phyloP scores from a whole-genome alignment of 768 basidiomycete genomes.

The Rhizopogon salebrosus region DNA sequence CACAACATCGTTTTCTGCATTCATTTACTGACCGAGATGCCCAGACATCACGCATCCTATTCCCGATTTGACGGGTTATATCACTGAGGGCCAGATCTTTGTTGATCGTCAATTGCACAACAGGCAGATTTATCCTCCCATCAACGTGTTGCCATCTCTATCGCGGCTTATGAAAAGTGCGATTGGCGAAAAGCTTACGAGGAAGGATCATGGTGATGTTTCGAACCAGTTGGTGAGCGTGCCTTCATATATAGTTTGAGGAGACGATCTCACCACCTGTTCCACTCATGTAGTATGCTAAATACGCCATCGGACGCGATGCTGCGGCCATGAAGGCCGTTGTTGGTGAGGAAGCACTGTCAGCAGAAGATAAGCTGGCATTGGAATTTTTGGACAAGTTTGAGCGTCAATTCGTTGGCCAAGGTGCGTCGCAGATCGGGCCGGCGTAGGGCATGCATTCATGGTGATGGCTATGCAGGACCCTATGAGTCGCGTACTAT shows the following conservation, averaged over 20 bases:
- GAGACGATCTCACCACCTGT: slow-evolving; percentile 6
- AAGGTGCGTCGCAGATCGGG: slow-evolving; percentile 52
- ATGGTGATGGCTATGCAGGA: slow-evolving; percentile 40
- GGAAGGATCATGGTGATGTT: slow-evolving; percentile 98
- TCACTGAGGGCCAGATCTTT: slow-evolving; percentile 98
- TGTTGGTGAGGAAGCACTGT: slow-evolving; percentile 96
- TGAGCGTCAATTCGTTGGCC: slow-evolving; percentile 94
- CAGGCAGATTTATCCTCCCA: slow-evolving; percentile 96
- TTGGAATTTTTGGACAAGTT: slow-evolving; percentile 98
- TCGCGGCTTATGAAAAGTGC: slow-evolving; percentile 99
- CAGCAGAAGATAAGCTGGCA: slow-evolving; percentile 91
- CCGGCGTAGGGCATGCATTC: not conserved
- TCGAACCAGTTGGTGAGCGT: slow-evolving; percentile 91
- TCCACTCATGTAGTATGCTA: slow-evolving; percentile 68
- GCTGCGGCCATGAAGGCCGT: slow-evolving; percentile 99
- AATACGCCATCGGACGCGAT: slow-evolving; percentile 96
- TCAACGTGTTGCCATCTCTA: slow-evolving; percentile 97
- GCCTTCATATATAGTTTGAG: slow-evolving; percentile 19
- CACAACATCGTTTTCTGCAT: slow-evolving; percentile 9
- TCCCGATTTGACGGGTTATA: slow-evolving; percentile 98
- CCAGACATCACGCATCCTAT: slow-evolving; percentile 99
- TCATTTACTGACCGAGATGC: slow-evolving; percentile 19
- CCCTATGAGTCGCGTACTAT: slow-evolving; percentile 93
- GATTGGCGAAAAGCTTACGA: slow-evolving; percentile 94
- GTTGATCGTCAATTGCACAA: slow-evolving; percentile 97